These are phyloP conservation scores for Pythium chondricola DNA, from an alignment of 352 stramenopile genomes.

Conservation along the genomic window DNA sequence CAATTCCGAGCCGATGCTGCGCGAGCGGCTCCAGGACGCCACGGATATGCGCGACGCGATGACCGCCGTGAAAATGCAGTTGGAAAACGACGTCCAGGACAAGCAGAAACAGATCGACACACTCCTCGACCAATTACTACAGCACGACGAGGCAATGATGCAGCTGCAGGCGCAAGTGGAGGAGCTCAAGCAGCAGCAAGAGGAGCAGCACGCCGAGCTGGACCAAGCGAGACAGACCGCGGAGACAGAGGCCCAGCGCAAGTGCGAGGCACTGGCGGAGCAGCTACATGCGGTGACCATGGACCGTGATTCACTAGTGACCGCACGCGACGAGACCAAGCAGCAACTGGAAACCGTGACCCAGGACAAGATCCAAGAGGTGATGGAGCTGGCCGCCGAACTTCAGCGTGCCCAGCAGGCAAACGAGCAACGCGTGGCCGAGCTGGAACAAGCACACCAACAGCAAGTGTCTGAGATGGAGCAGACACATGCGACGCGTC, in stretches of 20 bases:
- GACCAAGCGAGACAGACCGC: not conserved
- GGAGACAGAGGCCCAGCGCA: not conserved
- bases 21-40: conserved; percentile 71
- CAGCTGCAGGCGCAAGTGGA: conserved; percentile 57
- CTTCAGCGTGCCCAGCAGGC: conserved; percentile 13
- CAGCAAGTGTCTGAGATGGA: conserved; percentile 15
- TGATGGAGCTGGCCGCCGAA: conserved; percentile 20
- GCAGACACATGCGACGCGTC: conserved; percentile 6
- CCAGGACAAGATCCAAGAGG: conserved; percentile 27
- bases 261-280: not conserved
- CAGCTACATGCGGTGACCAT: conserved; percentile 1
- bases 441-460: conserved; percentile 9
- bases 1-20: conserved; percentile 74
- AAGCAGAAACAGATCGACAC: conserved; percentile 52
- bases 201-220: conserved; percentile 4
- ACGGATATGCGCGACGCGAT: conserved; percentile 79
- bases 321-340: conserved; percentile 5
- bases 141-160: conserved; percentile 20
- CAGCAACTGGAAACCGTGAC: conserved; percentile 26
- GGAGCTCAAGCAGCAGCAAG: conserved; percentile 22
- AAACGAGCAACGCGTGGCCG: conserved; percentile 10
- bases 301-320: conserved; percentile 14
- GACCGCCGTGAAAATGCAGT: conserved; percentile 57
- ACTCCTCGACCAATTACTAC: conserved; percentile 21
- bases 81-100: conserved; percentile 57